phyloP scores from a whole-genome alignment of 2,329 filamentous ascomycete genomes.

The Fusarium napiforme region DNA sequence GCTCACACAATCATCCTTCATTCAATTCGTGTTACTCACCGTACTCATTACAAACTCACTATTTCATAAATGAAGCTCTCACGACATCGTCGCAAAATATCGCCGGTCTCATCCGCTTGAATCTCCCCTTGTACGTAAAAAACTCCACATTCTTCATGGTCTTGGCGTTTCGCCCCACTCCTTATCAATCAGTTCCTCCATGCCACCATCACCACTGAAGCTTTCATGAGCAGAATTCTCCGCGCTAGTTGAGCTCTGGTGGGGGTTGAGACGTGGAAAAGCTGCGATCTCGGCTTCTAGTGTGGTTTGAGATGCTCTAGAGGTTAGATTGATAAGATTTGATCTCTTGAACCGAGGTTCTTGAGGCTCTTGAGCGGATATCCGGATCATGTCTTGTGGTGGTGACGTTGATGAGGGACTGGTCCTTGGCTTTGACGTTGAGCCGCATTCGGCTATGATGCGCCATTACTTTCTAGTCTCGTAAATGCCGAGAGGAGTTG shows the following conservation, averaged over 20 bases:
- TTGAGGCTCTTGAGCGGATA: background rate
- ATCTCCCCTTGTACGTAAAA: slow-evolving; percentile 25
- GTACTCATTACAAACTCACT: background rate
- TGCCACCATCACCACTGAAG: slow-evolving; percentile 31
- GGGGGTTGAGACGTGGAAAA: slow-evolving; percentile 8
- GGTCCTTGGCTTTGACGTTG: background rate
- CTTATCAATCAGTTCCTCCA: slow-evolving; percentile 43
- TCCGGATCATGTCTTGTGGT: background rate
- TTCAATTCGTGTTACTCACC: background rate
- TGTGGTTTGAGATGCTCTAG: background rate
- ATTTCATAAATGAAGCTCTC: background rate
- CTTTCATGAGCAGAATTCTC: slow-evolving; percentile 20
- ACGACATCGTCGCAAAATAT: background rate
- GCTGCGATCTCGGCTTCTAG: slow-evolving; percentile 15
- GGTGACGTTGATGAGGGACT: background rate
- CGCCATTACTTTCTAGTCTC: background rate
- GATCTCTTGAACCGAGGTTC: background rate
- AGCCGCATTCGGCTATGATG: slow-evolving; percentile 8
- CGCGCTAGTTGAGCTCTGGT: slow-evolving; percentile 14
- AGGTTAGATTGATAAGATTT: slow-evolving; percentile 29
- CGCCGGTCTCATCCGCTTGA: slow-evolving; percentile 11
- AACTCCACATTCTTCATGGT: slow-evolving; percentile 5
- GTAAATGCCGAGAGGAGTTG: background rate
- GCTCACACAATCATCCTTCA: background rate
- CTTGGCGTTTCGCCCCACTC: slow-evolving; percentile 13